These are phyloP conservation scores for Tulasnella sp. DNA, from an alignment of 768 basidiomycete species.

Conservation along the genomic window DNA sequence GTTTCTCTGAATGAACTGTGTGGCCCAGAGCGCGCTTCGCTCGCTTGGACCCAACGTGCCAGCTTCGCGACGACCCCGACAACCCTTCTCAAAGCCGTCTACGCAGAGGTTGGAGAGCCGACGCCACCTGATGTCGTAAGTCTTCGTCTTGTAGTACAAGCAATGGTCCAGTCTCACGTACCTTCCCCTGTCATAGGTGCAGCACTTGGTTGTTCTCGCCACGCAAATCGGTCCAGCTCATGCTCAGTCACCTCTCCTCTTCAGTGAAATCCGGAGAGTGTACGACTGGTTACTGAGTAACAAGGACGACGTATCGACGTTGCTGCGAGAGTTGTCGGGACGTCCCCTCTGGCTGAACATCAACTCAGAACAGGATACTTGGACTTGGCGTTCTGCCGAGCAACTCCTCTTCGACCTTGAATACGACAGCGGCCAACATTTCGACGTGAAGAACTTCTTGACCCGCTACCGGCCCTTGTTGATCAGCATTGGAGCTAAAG, in stretches of 20 bases:
- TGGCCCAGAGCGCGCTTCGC: background rate
- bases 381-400: constrained; percentile 2
- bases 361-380: background rate
- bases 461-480: background rate
- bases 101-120: constrained; percentile 3
- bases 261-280: background rate
- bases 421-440: constrained; percentile 9
- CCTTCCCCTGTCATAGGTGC: background rate
- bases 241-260: background rate
- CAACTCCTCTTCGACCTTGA: constrained; percentile 16
- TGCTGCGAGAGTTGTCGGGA: background rate
- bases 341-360: constrained; percentile 12
- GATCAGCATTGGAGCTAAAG: background rate
- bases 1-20: background rate
- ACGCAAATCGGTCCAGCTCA: background rate
- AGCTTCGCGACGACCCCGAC: background rate
- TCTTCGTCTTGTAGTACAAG: background rate
- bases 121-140: constrained; percentile 11
- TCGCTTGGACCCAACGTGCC: constrained; percentile 21
- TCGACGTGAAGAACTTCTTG: constrained; percentile 2
- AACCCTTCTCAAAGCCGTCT: constrained; percentile 1
- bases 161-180: background rate
- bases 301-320: background rate
- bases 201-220: constrained; percentile 4
- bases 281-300: constrained; percentile 16